A percentile compares a stretch with the other conserved stretches of the same genome.
Evolutionary conservation across 179 eudicot genomes (phyloP).

Genomic region (Sideroxylon spinosum): DNA sequence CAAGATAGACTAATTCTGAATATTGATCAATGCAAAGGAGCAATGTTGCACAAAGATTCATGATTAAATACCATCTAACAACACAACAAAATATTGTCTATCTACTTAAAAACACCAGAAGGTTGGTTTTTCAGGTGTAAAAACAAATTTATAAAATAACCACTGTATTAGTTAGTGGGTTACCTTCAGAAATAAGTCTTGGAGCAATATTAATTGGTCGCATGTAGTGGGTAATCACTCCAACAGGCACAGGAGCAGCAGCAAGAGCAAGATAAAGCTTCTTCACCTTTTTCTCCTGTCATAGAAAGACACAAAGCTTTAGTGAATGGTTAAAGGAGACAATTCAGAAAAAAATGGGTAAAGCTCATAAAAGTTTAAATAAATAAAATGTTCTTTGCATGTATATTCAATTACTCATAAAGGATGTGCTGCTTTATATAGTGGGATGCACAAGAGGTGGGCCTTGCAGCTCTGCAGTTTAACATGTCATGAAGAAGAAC

Average conservation of each 20-base stretch:
- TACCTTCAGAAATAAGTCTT: conserved; percentile 83
- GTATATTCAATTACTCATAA: not conserved
- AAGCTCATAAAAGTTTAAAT: not conserved
- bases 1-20: no score
- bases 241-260: conserved; percentile 78
- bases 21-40: no score
- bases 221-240: conserved; percentile 83
- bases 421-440: not conserved
- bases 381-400: not conserved
- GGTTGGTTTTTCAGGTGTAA: not conserved
- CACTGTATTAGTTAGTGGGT: conserved; percentile 4
- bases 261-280: conserved; percentile 93
- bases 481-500: not conserved
- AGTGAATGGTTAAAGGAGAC: not conserved
- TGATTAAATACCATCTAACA: no score
- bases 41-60: no score
- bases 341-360: not conserved
- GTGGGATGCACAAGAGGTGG: not conserved
- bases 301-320: conserved; percentile 10
- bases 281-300: conserved; percentile 78
- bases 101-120: not conserved
- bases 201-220: conserved; percentile 74
- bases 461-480: not conserved
- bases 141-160: not conserved
- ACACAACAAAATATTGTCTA: not conserved